Evolutionary conservation across 2,329 filamentous ascomycete species (phyloP).

Genomic region (Aschersonia sp.): DNA sequence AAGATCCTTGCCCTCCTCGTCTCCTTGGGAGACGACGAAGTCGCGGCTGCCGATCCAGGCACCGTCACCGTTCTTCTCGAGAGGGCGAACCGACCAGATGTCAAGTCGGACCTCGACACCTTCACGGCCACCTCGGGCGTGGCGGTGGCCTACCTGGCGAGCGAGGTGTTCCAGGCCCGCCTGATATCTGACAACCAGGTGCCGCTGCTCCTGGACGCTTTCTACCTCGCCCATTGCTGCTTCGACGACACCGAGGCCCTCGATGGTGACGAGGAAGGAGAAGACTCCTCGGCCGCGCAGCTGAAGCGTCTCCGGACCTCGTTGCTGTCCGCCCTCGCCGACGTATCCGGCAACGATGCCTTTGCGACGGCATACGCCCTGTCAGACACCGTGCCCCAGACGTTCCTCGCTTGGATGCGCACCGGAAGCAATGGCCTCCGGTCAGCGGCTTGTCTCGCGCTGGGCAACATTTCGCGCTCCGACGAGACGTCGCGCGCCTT

Average conservation of each 20-base stretch:
- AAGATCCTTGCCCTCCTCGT: constrained; percentile 41
- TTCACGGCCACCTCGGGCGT: constrained; percentile 36
- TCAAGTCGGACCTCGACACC: constrained; percentile 34
- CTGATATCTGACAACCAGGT: constrained; percentile 27
- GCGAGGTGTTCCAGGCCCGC: constrained; percentile 32
- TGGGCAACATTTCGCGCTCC: constrained; percentile 47
- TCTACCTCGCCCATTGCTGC: constrained; percentile 30
- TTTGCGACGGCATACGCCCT: constrained; percentile 29
- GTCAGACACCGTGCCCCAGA: constrained; percentile 23
- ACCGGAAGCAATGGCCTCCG: constrained; percentile 28
- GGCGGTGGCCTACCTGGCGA: constrained; percentile 40
- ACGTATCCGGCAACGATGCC: constrained; percentile 33
- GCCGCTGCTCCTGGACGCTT: constrained; percentile 29
- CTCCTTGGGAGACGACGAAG: constrained; percentile 36
- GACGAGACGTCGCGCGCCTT: constrained; percentile 37
- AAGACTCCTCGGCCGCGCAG: constrained; percentile 15
- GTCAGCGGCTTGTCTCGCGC: constrained; percentile 41
- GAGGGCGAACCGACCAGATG: constrained; percentile 26
- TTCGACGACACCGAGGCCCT: constrained; percentile 21
- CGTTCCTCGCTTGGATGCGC: constrained; percentile 32
- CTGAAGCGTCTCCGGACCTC: constrained; percentile 33
- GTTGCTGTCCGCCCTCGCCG: constrained; percentile 36
- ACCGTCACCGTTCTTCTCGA: constrained; percentile 35
- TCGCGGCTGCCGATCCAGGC: constrained; percentile 23
- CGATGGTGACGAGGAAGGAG: constrained; percentile 26